Evolutionary conservation across 1,284 basidiomycete genomes (phyloP).

Genomic region (Agroathelia rolfsii): DNA sequence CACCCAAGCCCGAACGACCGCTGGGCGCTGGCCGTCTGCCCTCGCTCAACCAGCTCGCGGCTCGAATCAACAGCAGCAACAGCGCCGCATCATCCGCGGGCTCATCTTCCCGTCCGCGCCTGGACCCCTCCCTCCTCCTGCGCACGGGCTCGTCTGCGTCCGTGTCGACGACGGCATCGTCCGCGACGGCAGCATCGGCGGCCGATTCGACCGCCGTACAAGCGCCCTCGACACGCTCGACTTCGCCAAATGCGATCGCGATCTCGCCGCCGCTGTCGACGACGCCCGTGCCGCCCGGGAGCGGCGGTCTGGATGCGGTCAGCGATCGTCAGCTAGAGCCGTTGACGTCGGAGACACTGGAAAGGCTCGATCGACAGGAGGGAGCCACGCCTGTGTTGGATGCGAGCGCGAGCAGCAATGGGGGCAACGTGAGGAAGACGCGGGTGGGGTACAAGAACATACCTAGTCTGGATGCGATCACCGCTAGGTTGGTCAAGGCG

Average conservation of each 20-base stretch:
- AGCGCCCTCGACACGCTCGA: constrained; percentile 50
- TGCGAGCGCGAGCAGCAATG: constrained; percentile 10
- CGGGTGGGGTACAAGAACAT: constrained; percentile 78
- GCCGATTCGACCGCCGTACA: constrained; percentile 58
- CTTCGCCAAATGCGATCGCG: constrained; percentile 34
- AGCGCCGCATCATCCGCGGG: constrained; percentile 22
- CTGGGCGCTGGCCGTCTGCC: constrained; percentile 36
- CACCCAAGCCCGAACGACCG: constrained; percentile 30
- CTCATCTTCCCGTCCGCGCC: constrained; percentile 45
- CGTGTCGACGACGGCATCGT: constrained; percentile 32
- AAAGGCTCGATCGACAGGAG: constrained; percentile 47
- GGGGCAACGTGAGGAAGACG: constrained; percentile 31
- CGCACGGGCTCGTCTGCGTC: constrained; percentile 56
- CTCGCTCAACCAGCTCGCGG: constrained; percentile 73
- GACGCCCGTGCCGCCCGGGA: constrained; percentile 30
- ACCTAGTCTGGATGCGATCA: constrained; percentile 73
- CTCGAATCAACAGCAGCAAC: constrained; percentile 44
- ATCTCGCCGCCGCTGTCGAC: constrained; percentile 38
- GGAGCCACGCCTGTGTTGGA: constrained; percentile 24
- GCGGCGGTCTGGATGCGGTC: constrained; percentile 11
- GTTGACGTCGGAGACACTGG: constrained; percentile 51
- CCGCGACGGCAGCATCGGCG: constrained; percentile 26
- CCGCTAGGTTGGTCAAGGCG: constrained; percentile 59
- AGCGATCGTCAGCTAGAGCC: constrained; percentile 33
- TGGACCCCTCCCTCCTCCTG: constrained; percentile 63